Conservation (phyloP, 1,284 basidiomycete species). For the Neolentinus lepideus region DNA sequence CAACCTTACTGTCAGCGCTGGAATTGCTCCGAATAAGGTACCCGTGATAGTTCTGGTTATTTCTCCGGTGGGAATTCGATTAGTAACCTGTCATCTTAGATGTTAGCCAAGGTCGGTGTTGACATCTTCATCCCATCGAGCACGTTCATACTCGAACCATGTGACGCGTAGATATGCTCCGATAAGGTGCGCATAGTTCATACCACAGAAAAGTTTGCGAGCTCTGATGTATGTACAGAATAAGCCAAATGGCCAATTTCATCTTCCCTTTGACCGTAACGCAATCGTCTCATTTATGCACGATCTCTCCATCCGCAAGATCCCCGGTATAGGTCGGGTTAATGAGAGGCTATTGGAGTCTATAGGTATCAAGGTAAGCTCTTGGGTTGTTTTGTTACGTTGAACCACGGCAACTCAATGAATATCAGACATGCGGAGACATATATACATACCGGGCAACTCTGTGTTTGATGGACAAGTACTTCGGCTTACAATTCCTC, state of each 20-base stretch:
- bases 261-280: constrained; percentile 59
- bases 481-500: constrained; percentile 71
- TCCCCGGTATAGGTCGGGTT: constrained; percentile 85
- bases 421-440: constrained; percentile 74
- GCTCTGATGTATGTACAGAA: constrained; percentile 42
- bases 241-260: constrained; percentile 91
- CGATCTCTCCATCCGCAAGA: constrained; percentile 71
- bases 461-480: constrained; percentile 78
- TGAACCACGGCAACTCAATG: neutral
- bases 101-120: constrained; percentile 69
- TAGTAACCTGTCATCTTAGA: constrained; percentile 25
- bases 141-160: neutral
- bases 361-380: constrained; percentile 71
- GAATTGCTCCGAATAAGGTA: constrained; percentile 79
- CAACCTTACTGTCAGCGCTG: constrained; percentile 87
- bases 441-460: constrained; percentile 69
- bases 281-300: constrained; percentile 70
- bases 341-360: constrained; percentile 82
- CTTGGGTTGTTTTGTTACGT: neutral
- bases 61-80: neutral
- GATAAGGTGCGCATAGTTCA: constrained; percentile 53
- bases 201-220: neutral
- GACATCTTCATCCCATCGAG: neutral
- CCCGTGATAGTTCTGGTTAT: neutral
- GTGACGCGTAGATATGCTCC: constrained; percentile 73